A percentile compares a stretch with the other conserved stretches of the same genome.
Conservation (phyloP, 306 rosid species). For the Glycine tomentella region DNA sequence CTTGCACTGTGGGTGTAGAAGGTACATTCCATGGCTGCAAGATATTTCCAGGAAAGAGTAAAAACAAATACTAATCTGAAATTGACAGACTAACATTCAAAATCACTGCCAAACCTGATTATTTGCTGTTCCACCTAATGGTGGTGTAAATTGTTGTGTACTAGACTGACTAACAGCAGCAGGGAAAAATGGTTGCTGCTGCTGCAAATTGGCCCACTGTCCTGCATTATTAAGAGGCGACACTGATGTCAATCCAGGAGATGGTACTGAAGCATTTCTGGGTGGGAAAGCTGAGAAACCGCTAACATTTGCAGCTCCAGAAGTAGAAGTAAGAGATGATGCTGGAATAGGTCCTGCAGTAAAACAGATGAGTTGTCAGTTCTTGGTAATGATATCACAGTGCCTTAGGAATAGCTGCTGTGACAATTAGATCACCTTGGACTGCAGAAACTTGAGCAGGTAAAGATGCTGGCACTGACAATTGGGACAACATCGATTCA, state of each 20-base stretch:
- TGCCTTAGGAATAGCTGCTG: slow-evolving; percentile 47
- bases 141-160: slow-evolving; percentile 60
- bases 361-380: slow-evolving; percentile 49
- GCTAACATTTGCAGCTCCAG: slow-evolving; percentile 54
- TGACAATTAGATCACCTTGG: slow-evolving; percentile 53
- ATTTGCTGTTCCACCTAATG: slow-evolving; percentile 60
- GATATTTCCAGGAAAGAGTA: slow-evolving; percentile 45
- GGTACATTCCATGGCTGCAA: slow-evolving; percentile 72
- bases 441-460: slow-evolving; percentile 61
- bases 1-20: slow-evolving; percentile 55
- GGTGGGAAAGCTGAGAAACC: slow-evolving; percentile 63
- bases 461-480: slow-evolving; percentile 68
- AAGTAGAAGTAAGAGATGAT: slow-evolving; percentile 50
- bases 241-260: slow-evolving; percentile 53
- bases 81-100: slow-evolving; percentile 34
- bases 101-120: slow-evolving; percentile 65
- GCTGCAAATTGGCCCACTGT: slow-evolving; percentile 71
- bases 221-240: slow-evolving; percentile 57
- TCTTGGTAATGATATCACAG: slow-evolving; percentile 45
- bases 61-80: slow-evolving; percentile 29
- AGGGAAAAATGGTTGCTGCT: slow-evolving; percentile 65
- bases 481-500: slow-evolving; percentile 73
- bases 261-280: slow-evolving; percentile 58
- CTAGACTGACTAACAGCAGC: slow-evolving; percentile 55
- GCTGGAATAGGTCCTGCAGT: slow-evolving; percentile 54